phyloP scores from a whole-genome alignment of 2,329 filamentous ascomycete species.

The Fusarium concolor region DNA sequence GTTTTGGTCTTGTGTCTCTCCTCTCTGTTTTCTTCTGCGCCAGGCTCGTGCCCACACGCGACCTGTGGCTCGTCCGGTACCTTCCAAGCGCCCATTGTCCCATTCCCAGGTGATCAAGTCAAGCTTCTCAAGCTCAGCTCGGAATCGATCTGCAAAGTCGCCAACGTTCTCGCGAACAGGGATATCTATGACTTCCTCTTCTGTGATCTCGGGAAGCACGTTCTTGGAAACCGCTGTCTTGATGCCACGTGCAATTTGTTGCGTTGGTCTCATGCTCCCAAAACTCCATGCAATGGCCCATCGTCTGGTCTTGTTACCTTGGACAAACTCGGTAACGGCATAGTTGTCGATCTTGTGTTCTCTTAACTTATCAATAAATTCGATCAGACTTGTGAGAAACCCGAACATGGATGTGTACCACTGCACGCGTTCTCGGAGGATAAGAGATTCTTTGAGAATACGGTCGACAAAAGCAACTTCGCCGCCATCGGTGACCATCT shows the following conservation, averaged over 20 bases:
- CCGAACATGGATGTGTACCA: slow-evolving; percentile 97
- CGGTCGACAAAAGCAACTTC: slow-evolving; percentile 79
- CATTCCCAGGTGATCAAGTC: slow-evolving; percentile 73
- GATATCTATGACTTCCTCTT: slow-evolving; percentile 58
- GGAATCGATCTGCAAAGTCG: slow-evolving; percentile 50
- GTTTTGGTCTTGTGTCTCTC: slow-evolving; percentile 45
- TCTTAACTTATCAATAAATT: slow-evolving; percentile 69
- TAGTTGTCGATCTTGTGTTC: slow-evolving; percentile 76
- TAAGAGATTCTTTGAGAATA: slow-evolving; percentile 77
- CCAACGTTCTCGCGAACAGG: slow-evolving; percentile 58
- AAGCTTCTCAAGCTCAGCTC: slow-evolving; percentile 64
- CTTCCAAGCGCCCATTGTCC: slow-evolving; percentile 63
- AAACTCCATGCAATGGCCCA: slow-evolving; percentile 96
- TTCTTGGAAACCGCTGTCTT: slow-evolving; percentile 55
- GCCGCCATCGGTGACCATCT: slow-evolving; percentile 88
- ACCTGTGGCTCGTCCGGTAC: slow-evolving; percentile 71
- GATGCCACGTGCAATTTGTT: slow-evolving; percentile 59
- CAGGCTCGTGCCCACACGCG: slow-evolving; percentile 86
- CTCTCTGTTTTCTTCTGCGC: slow-evolving; percentile 67
- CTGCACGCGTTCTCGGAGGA: slow-evolving; percentile 69
- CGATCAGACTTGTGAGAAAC: slow-evolving; percentile 76
- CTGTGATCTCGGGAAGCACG: slow-evolving; percentile 58
- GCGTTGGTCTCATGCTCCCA: slow-evolving; percentile 70
- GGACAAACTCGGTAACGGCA: slow-evolving; percentile 82
- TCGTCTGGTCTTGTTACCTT: slow-evolving; percentile 80